Evolutionary conservation across 306 rosid genomes (phyloP).

Genomic region (Cucumis hystrix): DNA sequence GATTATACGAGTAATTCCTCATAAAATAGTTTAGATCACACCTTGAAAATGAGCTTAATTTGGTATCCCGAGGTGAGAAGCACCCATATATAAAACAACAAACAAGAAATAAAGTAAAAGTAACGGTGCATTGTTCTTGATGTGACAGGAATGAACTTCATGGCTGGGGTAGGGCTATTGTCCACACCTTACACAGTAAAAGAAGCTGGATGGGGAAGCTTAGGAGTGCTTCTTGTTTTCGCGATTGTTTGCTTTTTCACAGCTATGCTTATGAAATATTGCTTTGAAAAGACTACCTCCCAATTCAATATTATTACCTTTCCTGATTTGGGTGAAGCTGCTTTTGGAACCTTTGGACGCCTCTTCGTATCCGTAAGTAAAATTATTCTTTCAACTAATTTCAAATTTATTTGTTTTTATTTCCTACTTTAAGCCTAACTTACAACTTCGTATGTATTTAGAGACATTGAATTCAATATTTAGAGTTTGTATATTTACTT

Average conservation of each 20-base stretch:
- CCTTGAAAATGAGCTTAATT: too few relatives aligned
- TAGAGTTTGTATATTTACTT: too few relatives aligned
- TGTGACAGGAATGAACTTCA: constrained; percentile 49
- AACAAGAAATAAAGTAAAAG: too few relatives aligned
- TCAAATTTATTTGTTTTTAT: too few relatives aligned
- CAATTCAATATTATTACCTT: constrained; percentile 29
- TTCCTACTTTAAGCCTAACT: too few relatives aligned
- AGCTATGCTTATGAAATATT: constrained; percentile 58
- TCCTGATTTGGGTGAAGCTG: constrained; percentile 83
- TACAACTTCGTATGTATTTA: too few relatives aligned
- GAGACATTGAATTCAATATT: too few relatives aligned
- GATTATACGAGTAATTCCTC: too few relatives aligned
- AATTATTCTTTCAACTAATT: not conserved
- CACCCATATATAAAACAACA: too few relatives aligned
- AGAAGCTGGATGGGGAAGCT: constrained; percentile 71
- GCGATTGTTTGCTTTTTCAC: constrained; percentile 64
- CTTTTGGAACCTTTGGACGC: constrained; percentile 64
- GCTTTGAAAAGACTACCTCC: constrained; percentile 43
- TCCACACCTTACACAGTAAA: constrained; percentile 52
- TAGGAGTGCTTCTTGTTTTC: constrained; percentile 46
- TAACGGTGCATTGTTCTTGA: too few relatives aligned
- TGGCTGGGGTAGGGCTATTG: constrained; percentile 76
- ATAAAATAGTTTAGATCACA: too few relatives aligned
- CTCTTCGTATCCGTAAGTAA: constrained; percentile 46
- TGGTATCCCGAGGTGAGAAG: too few relatives aligned